Percentiles rank a stretch among this genome's conserved stretches.
Evolutionary conservation across 192 early-diverging fungal genomes (phyloP).

Genomic region (Mortierella hygrophila): DNA sequence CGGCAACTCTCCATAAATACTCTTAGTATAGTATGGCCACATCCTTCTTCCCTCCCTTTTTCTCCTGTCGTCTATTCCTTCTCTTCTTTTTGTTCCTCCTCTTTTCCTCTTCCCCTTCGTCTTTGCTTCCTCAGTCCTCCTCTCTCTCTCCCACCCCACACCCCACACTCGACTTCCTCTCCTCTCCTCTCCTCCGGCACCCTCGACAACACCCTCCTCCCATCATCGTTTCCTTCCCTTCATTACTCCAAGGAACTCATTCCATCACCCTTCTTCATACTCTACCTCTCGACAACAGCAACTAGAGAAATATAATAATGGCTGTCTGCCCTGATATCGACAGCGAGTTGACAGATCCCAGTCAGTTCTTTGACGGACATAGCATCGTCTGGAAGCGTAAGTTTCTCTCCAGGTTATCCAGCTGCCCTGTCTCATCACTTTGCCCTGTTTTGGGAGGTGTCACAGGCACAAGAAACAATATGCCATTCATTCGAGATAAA

Average conservation of each 20-base stretch:
- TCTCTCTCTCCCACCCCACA: not conserved
- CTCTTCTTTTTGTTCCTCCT: not conserved
- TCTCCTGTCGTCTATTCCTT: not conserved
- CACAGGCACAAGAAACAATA: not conserved
- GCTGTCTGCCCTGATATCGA: conserved; percentile 33
- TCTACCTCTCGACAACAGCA: not conserved
- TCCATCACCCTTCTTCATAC: not conserved
- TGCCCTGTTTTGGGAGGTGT: not conserved
- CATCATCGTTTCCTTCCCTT: not conserved
- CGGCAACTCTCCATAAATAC: conserved; percentile 6
- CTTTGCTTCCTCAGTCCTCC: not conserved
- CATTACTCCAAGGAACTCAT: no score
- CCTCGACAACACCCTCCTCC: not conserved
- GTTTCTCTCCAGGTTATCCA: not conserved
- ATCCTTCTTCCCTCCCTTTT: not conserved
- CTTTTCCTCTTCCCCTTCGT: not conserved
- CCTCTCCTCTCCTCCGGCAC: not conserved
- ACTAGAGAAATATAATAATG: not conserved
- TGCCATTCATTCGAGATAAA: not conserved
- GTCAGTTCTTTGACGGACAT: conserved; percentile 35
- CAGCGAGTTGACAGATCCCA: conserved; percentile 23
- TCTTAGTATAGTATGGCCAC: not conserved
- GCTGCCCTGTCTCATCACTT: not conserved
- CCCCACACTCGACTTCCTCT: conserved; percentile 3
- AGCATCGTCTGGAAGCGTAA: conserved; percentile 52